A percentile compares a stretch with the other conserved stretches of the same genome.
Conservation (phyloP, 306 rosid species). For the barrel medic (Medicago truncatula) region MtrunA17r5.0-ANR NC_053042.1:42099001-42099500, state of each 20-base stretch:
- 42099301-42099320: constrained; percentile 7
- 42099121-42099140: neutral
- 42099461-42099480: constrained; percentile 32
- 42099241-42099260: constrained; percentile 23
- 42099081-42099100: neutral
- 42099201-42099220: constrained; percentile 29
- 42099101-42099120: constrained; percentile 3
- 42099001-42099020: constrained; percentile 58
- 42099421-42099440: constrained; percentile 18
- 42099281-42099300: constrained; percentile 35
- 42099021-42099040: constrained; percentile 44
- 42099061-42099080: neutral
- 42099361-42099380: constrained; percentile 33
- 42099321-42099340: constrained; percentile 15
- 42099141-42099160: constrained; percentile 22
- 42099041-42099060: constrained; percentile 38
- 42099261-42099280: constrained; percentile 21
- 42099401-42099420: neutral
- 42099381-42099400: constrained; percentile 28
- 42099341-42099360: constrained; percentile 37
- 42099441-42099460: constrained; percentile 33
- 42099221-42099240: constrained; percentile 15
- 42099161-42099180: constrained; percentile 20
- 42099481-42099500: constrained; percentile 14
- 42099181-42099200: neutral